These are phyloP conservation scores for Hypoxylon intermedium DNA, from an alignment of 495 filamentous ascomycete species.

Conservation along the genomic window DNA sequence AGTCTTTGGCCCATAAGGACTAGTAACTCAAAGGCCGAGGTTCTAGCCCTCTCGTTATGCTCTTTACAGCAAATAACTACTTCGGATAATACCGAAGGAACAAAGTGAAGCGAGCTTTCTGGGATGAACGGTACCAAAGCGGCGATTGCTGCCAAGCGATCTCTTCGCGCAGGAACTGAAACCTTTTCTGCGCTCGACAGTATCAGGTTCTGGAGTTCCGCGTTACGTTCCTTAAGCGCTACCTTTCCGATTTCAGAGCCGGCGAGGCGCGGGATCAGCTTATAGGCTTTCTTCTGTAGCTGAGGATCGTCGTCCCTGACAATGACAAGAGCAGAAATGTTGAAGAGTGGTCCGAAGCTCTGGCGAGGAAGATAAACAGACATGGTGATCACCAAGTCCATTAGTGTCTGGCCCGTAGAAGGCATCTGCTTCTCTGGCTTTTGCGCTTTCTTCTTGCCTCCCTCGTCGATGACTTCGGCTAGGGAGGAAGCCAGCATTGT, in stretches of 20 bases:
- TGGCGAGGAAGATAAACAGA: conserved; percentile 87
- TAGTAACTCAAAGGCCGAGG: conserved; percentile 86
- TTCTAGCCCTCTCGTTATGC: conserved; percentile 91
- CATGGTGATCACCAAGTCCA: conserved; percentile 95
- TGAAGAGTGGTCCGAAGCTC: conserved; percentile 81
- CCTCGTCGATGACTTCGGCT: conserved; percentile 62
- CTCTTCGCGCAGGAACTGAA: conserved; percentile 79
- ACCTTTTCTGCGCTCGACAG: conserved; percentile 79
- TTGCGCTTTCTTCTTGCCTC: conserved; percentile 66
- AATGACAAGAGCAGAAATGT: conserved; percentile 80
- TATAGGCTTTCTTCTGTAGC: conserved; percentile 99
- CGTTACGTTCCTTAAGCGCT: conserved; percentile 73
- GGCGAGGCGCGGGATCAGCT: conserved; percentile 87
- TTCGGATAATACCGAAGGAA: conserved; percentile 88
- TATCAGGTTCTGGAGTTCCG: conserved; percentile 79
- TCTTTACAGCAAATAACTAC: conserved; percentile 95
- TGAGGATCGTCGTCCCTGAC: conserved; percentile 81
- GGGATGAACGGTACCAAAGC: conserved; percentile 80
- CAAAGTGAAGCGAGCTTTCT: conserved; percentile 80
- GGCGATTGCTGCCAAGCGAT: conserved; percentile 82
- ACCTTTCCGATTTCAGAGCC: conserved; percentile 74
- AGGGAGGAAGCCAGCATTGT: conserved; percentile 81
- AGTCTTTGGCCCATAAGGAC: conserved; percentile 87
- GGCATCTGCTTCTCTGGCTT: conserved; percentile 74
- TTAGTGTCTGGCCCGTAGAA: conserved; percentile 91